phyloP scores from a whole-genome alignment of 768 basidiomycete species.

The Thelephora ganbajun region DNA sequence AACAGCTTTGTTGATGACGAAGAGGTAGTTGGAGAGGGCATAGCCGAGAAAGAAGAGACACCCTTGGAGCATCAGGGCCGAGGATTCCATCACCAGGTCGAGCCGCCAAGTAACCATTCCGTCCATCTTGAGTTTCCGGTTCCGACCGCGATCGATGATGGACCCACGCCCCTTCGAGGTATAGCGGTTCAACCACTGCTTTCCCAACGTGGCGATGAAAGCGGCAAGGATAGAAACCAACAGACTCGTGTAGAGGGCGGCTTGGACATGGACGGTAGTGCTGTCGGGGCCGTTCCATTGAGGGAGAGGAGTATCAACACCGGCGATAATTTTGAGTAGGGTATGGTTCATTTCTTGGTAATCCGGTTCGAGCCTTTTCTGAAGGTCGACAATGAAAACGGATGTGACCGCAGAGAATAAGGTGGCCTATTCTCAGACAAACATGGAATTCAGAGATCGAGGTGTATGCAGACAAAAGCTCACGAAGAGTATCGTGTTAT shows the following conservation, averaged over 20 bases:
- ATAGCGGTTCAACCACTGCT: constrained; percentile 9
- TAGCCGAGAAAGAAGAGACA: constrained; percentile 8
- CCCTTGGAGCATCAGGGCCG: constrained; percentile 6
- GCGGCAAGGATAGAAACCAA: constrained; percentile 7
- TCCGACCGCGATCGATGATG: constrained; percentile 5
- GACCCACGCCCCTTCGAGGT: constrained; percentile 2
- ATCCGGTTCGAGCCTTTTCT: not conserved
- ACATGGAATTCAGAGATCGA: too few relatives aligned
- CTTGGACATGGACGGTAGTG: constrained; percentile 6
- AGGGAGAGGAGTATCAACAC: constrained; percentile 2
- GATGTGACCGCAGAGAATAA: too few relatives aligned
- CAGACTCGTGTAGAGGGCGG: constrained; percentile 8
- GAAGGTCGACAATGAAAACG: not conserved
- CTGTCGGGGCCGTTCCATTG: too few relatives aligned
- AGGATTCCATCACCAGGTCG: constrained; percentile 5
- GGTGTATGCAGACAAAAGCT: not conserved
- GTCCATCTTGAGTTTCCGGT: constrained; percentile 8
- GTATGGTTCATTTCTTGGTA: not conserved
- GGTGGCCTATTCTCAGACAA: too few relatives aligned
- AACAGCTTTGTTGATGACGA: constrained; percentile 1
- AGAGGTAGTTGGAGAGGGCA: too few relatives aligned
- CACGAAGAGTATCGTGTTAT: constrained; percentile 13
- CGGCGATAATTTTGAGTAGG: not conserved
- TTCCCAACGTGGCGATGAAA: constrained; percentile 9
- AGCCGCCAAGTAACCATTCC: constrained; percentile 9